Evolutionary conservation across 352 stramenopile species (phyloP), one percentile per base, ranked within the genome.

Genomic region (Pythium pyrilobum): DNA sequence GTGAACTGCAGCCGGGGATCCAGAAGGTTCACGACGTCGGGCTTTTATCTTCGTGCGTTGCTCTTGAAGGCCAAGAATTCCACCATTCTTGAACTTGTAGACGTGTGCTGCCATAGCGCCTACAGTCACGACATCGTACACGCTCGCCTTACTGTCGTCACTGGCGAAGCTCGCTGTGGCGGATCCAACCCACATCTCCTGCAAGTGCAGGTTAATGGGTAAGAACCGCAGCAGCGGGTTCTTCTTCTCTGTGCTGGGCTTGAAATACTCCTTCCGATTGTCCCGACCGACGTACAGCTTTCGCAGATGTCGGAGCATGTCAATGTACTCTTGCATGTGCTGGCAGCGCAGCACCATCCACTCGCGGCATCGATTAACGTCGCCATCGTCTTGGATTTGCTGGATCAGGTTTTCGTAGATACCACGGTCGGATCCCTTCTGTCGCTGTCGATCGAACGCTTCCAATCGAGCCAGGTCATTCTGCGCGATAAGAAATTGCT

Each of bases 391-490:
- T 54, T 94, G 84, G 39, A 94, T 94, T 54, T 94, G 84, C 58
- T 94, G 77, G 45, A 92, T 92, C 56, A 94, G 52, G 54, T 94
- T 94, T 62, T 92, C 84, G 55, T 94, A 94, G 24, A 94, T 89
- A 23, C 80, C 79, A 40, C 84, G 75, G 39, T 90, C 81, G 1
- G 75, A 86, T 4, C 80, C 81, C 56, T 92, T 92, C 55, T 89
- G 76, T 11, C 82, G 77, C 45, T 88, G 72, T 1, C 66, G 68
- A 44, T 94, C 84, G 50, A 85, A 91, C 21, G 81, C 78, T 48
- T 91, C 79, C 5, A 94, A 67, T 15, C 81, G 77, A 12, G 77
- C 77, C 16, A 91, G 71, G 24, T 94, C 84, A 39, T 80, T 85
- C 51, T 92, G 68, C 1, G 77, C 81, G 24, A 89, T 78, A 13